Evolutionary conservation across 148 eudicot genomes (phyloP), one percentile per base, ranked within the genome.

Genomic region (Polygonum aviculare): DNA sequence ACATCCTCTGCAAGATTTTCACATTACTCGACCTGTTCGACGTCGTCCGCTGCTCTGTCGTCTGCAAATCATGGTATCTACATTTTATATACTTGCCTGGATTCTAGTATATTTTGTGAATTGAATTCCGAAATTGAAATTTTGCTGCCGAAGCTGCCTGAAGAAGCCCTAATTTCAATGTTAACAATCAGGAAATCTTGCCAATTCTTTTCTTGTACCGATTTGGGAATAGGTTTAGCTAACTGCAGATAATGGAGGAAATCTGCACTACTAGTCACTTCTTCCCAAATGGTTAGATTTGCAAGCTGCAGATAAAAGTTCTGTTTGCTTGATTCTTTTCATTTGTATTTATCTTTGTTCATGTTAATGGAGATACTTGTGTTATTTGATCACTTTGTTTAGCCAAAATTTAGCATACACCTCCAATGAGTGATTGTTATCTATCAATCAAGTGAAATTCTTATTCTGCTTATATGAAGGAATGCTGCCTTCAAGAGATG

Each of bases 1-100:
- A 91, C 72, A 81, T 79, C 7, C 82, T 93, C 19, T 83, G 81
- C 76, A 77, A 79, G 15, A 79, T 91, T 16, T 91, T 91, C 84
- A 26, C 91, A 7, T 79, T 79, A 39, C 88, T 93, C 76, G 94
- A 93, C 81, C 55, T 91, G 72, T 78, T 90, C 77, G 89, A 88
- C 76, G 87, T 91, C 69, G 84, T 86, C 76, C 97, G 88, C 71
- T 91, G 88, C 87, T 87, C 94, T 74, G 82, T 83, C 72, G 96
- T 93, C 80, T 89, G 88, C 84, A 87, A 85, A 81, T 89, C 88
- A 55, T 93, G 98, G 98, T 93, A 84, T 19, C 14, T 15, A 22
- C 33, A 31, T 5, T 12, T 11, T 5, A 6, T 7, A 18, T 2
- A 19, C 31, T 57, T 22, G 38, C 19, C 38, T 62, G 1, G 38